Evolutionary conservation across 2,329 filamentous ascomycete genomes (phyloP), one percentile per base, ranked within the genome.

Genomic region (Botrytis squamosa): DNA sequence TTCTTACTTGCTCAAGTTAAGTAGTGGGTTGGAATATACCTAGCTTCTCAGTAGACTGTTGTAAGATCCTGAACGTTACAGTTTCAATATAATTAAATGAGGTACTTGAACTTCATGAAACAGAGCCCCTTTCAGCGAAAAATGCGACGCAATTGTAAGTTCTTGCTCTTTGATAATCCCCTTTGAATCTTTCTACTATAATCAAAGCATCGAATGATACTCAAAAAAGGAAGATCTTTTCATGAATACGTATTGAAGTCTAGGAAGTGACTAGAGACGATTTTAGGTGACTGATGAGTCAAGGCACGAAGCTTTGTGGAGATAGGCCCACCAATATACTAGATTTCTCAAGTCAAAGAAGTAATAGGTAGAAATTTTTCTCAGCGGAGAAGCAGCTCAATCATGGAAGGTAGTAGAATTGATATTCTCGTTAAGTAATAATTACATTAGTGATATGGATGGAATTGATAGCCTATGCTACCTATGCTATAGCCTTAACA

Each of bases 11-110:
- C 25, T 52, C 6, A 6, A 52, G 14, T 14, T 4, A n/a, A n/a
- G 25, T n/a, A 6, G 12, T n/a, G 14, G 12, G 7, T n/a, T 52
- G 2, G 0, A n/a, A 3, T n/a, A 25, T n/a, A 14, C 4, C 0
- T 52, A 14, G 25, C 0, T 52, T 10, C 49, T 52, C 10, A 7
- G 2, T 52, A n/a, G 1, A n/a, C n/a, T 14, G n/a, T 52, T 52
- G 1, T 14, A 14, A n/a, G 22, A n/a, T 6, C 49, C 14, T 14
- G 12, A n/a, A 52, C 1, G 1, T 16, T 16, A 52, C 12, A 14
- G 5, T 52, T n/a, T 14, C 2, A 52, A 12, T 16, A 16, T 14
- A 52, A 14, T 52, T 14, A 6, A 4, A 52, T 16, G 10, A n/a
- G 49, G n/a, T 3, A 2, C 25, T 52, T 6, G 10, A 14, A 7